A percentile compares a stretch with the other conserved stretches of the same genome.
Evolutionary conservation across 805 yeast genomes (phyloP).

Genomic region (Spathaspora girioi): DNA sequence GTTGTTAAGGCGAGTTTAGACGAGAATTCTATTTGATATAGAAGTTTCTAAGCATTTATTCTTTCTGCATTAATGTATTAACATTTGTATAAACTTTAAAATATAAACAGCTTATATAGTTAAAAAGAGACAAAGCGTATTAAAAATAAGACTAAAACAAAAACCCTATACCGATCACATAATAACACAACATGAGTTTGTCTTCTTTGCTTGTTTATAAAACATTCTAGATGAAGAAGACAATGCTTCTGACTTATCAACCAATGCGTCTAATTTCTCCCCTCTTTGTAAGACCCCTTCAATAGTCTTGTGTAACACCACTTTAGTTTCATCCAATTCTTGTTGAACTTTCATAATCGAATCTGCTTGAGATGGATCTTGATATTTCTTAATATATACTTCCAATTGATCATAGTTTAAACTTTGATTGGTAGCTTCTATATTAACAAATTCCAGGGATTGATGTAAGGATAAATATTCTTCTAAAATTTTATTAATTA

Average conservation of each 20-base stretch:
- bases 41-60: background rate
- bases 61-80: background rate
- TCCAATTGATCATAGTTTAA: constrained; percentile 61
- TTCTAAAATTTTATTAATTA: constrained; percentile 85
- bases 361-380: constrained; percentile 96
- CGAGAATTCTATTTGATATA: constrained; percentile 5
- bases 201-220: constrained; percentile 93
- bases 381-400: constrained; percentile 75
- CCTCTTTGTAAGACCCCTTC: constrained; percentile 94
- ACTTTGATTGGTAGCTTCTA: constrained; percentile 42
- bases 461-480: constrained; percentile 87
- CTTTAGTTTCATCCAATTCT: constrained; percentile 96
- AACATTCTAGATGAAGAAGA: constrained; percentile 88
- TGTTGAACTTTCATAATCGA: constrained; percentile 96
- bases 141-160: background rate
- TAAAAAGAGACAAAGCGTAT: background rate
- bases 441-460: constrained; percentile 57
- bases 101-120: too few species aligned
- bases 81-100: background rate
- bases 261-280: constrained; percentile 89
- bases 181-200: constrained; percentile 80
- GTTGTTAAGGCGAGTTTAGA: constrained; percentile 48
- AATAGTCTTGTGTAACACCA: constrained; percentile 91
- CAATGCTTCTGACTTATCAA: constrained; percentile 92
- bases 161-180: constrained; percentile 38